These are phyloP conservation scores for Obba rivulosa DNA, from an alignment of 768 basidiomycete genomes.

Conservation along the genomic window DNA sequence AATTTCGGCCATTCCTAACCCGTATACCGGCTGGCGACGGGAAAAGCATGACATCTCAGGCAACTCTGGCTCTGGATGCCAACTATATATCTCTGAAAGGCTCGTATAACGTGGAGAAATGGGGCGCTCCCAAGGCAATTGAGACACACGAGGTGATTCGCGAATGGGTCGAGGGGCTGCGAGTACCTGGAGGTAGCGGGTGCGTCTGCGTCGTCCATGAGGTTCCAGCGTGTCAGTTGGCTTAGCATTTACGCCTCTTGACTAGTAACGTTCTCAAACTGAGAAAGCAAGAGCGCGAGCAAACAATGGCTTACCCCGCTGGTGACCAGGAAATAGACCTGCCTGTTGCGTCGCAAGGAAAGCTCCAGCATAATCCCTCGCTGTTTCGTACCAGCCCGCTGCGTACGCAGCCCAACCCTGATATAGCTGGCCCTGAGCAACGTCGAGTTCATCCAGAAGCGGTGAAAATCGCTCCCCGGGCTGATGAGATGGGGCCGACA, in stretches of 20 bases:
- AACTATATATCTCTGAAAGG: conserved; percentile 38
- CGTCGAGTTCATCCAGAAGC: not conserved
- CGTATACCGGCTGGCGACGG: conserved; percentile 42
- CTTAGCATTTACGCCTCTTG: not conserved
- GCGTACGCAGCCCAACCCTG: not conserved
- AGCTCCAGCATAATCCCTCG: no score
- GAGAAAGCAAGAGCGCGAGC: conserved; percentile 33
- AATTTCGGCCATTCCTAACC: conserved; percentile 46
- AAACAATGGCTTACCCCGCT: conserved; percentile 1
- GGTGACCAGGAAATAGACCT: not conserved
- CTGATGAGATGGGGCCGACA: no score
- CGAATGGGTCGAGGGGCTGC: conserved; percentile 54
- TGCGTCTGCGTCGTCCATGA: conserved; percentile 27
- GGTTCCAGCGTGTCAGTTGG: conserved; percentile 3
- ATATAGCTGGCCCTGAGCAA: not conserved
- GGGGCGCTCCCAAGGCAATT: conserved; percentile 47
- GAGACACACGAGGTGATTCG: conserved; percentile 33
- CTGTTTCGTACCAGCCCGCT: not conserved
- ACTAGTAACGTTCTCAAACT: conserved; percentile 42
- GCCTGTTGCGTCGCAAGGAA: not conserved
- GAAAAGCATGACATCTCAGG: conserved; percentile 33
- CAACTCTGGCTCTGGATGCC: conserved; percentile 52
- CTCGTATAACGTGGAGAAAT: conserved; percentile 37
- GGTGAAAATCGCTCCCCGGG: not conserved
- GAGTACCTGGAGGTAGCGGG: conserved; percentile 55